Evolutionary conservation across 805 yeast genomes (phyloP).

Genomic region (Saccharomyces eubayanus): DNA sequence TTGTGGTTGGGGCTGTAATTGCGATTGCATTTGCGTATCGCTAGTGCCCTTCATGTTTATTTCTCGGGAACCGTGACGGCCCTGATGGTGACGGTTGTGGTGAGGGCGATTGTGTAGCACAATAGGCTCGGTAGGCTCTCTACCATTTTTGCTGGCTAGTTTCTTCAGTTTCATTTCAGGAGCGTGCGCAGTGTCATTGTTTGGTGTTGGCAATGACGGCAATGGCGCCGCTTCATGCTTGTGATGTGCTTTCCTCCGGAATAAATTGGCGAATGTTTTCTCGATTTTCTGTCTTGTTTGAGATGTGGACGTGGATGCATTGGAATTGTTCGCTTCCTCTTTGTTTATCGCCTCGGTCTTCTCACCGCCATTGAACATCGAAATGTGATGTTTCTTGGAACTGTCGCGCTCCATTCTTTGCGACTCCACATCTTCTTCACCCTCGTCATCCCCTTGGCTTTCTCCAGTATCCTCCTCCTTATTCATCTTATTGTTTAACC

Average conservation of each 20-base stretch:
- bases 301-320: neutral
- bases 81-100: neutral
- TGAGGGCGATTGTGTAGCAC: neutral
- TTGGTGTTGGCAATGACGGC: neutral
- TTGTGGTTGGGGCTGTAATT: neutral
- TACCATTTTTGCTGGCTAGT: neutral
- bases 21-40: neutral
- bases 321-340: neutral
- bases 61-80: neutral
- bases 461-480: constrained; percentile 2
- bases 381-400: neutral
- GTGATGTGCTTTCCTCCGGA: constrained; percentile 7
- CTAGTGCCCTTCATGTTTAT: neutral
- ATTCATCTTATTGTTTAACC: constrained; percentile 9
- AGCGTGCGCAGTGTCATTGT: neutral
- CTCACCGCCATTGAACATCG: neutral
- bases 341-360: neutral
- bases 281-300: constrained; percentile 13
- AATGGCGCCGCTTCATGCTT: neutral
- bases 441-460: neutral
- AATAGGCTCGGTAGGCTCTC: neutral
- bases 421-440: neutral
- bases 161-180: neutral
- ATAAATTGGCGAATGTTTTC: constrained; percentile 18
- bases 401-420: neutral